phyloP scores from a whole-genome alignment of 805 yeast genomes.

The Lipomyces sp. region DNA sequence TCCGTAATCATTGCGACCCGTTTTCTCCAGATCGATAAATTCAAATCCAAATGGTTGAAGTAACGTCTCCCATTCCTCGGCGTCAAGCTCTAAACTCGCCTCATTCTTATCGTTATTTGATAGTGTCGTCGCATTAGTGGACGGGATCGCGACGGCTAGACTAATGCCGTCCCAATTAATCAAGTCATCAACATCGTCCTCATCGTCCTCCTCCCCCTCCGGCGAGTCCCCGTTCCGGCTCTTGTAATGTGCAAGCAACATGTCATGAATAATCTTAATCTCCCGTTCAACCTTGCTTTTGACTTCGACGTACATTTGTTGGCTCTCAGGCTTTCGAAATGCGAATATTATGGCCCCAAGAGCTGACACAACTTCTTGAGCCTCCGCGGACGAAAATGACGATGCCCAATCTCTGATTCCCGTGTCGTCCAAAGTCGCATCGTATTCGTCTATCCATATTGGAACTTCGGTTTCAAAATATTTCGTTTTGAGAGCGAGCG shows the following conservation, averaged over 20 bases:
- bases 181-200: slow-evolving; percentile 39
- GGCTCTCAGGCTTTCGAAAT: slow-evolving; percentile 31
- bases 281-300: slow-evolving; percentile 24
- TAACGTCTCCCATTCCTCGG: slow-evolving; percentile 34
- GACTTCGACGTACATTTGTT: slow-evolving; percentile 23
- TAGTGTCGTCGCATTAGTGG: neutral
- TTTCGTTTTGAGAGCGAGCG: slow-evolving; percentile 41
- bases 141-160: slow-evolving; percentile 32
- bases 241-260: slow-evolving; percentile 15
- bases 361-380: slow-evolving; percentile 47
- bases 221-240: neutral
- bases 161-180: slow-evolving; percentile 37
- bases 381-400: slow-evolving; percentile 44
- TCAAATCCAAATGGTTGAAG: slow-evolving; percentile 41
- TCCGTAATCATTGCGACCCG: slow-evolving; percentile 36
- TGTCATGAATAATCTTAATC: slow-evolving; percentile 29
- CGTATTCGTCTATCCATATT: slow-evolving; percentile 47
- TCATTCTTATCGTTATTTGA: neutral
- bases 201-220: slow-evolving; percentile 31
- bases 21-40: slow-evolving; percentile 34
- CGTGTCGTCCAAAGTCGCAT: slow-evolving; percentile 30
- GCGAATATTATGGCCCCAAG: slow-evolving; percentile 47
- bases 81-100: slow-evolving; percentile 16
- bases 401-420: slow-evolving; percentile 43
- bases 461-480: slow-evolving; percentile 47